A percentile compares a stretch with the other conserved stretches of the same genome.
Evolutionary conservation across 164 flowering plant species (phyloP).

Genomic region (Umbellularia californica): DNA sequence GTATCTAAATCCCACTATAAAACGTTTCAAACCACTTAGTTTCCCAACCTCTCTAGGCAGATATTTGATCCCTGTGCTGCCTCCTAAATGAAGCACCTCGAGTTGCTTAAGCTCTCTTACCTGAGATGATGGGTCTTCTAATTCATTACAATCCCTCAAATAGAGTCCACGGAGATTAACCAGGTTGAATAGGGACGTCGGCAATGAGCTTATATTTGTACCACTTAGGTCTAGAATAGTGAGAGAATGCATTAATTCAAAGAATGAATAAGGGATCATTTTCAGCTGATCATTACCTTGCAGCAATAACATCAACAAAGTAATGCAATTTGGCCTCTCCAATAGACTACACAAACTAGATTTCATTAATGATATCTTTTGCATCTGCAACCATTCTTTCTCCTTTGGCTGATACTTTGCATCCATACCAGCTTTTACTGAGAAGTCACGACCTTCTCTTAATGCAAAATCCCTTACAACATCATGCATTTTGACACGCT

Average conservation of each 20-base stretch:
- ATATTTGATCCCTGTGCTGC: background rate
- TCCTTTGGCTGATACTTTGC: background rate
- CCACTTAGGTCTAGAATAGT: constrained; percentile 11
- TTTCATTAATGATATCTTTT: constrained; percentile 5
- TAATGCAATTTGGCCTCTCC: background rate
- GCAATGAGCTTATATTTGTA: constrained; percentile 8
- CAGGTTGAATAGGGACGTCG: constrained; percentile 5
- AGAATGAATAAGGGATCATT: constrained; percentile 14
- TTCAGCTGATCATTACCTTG: constrained; percentile 1
- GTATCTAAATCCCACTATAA: background rate
- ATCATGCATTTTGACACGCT: background rate
- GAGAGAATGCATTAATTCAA: constrained; percentile 10
- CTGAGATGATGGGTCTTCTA: background rate
- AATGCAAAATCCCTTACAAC: constrained; percentile 6
- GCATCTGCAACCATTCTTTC: constrained; percentile 4
- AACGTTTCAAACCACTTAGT: background rate
- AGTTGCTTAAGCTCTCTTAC: background rate
- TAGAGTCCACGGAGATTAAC: constrained; percentile 2
- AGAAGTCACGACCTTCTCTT: background rate
- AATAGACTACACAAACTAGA: background rate
- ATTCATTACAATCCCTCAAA: constrained; percentile 5
- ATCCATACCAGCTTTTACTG: background rate
- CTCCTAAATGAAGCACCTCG: constrained; percentile 5
- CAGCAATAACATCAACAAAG: constrained; percentile 10
- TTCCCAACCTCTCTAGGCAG: constrained; percentile 2